phyloP scores from a whole-genome alignment of 2,329 filamentous ascomycete species.

The Xylariaceae sp. region DNA sequence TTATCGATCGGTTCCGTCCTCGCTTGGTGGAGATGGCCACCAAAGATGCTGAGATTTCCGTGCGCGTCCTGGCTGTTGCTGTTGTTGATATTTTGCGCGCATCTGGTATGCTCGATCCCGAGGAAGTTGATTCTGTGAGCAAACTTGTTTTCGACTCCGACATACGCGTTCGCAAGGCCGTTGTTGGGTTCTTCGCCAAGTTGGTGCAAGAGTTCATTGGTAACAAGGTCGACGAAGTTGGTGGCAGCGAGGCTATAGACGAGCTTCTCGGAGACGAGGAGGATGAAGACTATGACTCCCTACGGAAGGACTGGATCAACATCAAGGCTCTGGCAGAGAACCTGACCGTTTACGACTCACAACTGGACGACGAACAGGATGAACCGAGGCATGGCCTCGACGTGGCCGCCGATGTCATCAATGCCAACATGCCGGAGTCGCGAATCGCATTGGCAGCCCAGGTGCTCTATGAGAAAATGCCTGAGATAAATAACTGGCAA shows the following conservation, averaged over 20 bases:
- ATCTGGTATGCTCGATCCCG: conserved; percentile 79
- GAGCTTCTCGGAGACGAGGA: conserved; percentile 65
- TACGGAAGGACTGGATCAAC: conserved; percentile 79
- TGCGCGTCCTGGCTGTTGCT: conserved; percentile 73
- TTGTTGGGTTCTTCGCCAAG: conserved; percentile 83
- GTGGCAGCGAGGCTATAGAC: conserved; percentile 67
- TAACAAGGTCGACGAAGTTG: conserved; percentile 73
- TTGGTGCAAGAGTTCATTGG: conserved; percentile 79
- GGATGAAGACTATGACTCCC: conserved; percentile 69
- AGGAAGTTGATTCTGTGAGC: conserved; percentile 83
- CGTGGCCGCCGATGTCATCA: conserved; percentile 47
- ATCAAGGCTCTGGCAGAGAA: conserved; percentile 86
- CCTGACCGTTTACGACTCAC: conserved; percentile 70
- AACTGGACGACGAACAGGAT: conserved; percentile 52
- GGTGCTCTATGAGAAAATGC: conserved; percentile 73
- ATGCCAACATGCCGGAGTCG: conserved; percentile 63
- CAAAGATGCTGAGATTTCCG: conserved; percentile 70
- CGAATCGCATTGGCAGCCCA: conserved; percentile 81
- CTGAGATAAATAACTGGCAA: conserved; percentile 81
- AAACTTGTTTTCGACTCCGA: conserved; percentile 86
- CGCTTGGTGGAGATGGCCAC: conserved; percentile 90
- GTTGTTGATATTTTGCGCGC: conserved; percentile 76
- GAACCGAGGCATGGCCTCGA: conserved; percentile 39
- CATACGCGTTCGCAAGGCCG: conserved; percentile 74
- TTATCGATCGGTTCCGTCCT: conserved; percentile 84